Evolutionary conservation across 345 rosid species (phyloP), one percentile per base, ranked within the genome.

Genomic region (Bruguiera sexangula): DNA sequence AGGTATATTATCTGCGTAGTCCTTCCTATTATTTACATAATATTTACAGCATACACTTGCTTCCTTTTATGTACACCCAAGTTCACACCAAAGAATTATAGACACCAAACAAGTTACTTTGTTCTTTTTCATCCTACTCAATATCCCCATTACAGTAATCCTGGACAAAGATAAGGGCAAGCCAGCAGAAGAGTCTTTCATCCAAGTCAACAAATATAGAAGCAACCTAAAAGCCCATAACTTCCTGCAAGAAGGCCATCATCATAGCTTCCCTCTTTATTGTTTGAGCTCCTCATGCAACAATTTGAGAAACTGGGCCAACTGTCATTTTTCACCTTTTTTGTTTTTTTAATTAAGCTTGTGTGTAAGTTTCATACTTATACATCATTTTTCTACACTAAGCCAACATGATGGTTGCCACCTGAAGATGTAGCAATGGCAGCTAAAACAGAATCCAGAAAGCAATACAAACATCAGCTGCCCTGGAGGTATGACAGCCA

Each of bases 401-500:
- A 55, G 52, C 48, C 48, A 39, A 39, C 48, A 39, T 0, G 48
- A 39, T 39, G 48, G 5, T 43, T 13, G 16, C 65, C 64, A 63
- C 72, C 32, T 31, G 72, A 39, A 61, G 66, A 75, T 27, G 27
- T 43, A 21, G 56, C 63, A 56, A 30, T 65, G 29, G 21, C 67
- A 20, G 29, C 39, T 5, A 32, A 31, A 62, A 62, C 53, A 39
- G 68, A 30, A 29, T 37, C 53, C 8, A 54, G 48, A 63, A 50
- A 37, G 73, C 5, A 24, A 46, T 36, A 52, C 6, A 22, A 63
- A 31, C 8, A 65, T 85, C 81, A 79, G 72, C 65, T 64, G 71
- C 63, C 80, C 73, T 80, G 89, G 63, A 89, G 79, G 27, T 84
- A 71, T 54, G 85, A 78, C 21, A 86, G 88, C 88, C 88, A 89